Conservation (phyloP, 345 rosid species). For the Passiflora organensis region DNA sequence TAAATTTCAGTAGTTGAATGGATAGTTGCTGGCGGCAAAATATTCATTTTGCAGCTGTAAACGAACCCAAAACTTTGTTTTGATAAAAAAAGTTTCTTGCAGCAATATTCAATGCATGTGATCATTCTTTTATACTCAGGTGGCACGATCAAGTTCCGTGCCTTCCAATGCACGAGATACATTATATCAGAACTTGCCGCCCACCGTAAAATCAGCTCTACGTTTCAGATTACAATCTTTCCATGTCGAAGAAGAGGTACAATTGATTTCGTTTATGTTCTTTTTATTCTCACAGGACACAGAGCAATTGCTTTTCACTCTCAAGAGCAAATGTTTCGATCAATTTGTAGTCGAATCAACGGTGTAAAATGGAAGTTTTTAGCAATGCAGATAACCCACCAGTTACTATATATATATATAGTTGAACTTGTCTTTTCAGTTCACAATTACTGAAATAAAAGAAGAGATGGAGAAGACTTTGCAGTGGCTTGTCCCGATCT, state of each 20-base stretch:
- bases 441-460: slow-evolving; percentile 50
- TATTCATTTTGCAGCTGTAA: too few species aligned
- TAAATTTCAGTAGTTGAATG: not conserved
- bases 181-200: slow-evolving; percentile 63
- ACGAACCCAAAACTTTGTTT: too few species aligned
- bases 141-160: slow-evolving; percentile 59
- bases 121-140: slow-evolving; percentile 42
- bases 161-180: slow-evolving; percentile 61
- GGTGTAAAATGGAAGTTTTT: too few species aligned
- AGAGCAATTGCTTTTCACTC: too few species aligned
- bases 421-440: slow-evolving; percentile 35
- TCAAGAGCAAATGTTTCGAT: not conserved
- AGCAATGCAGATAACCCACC: not conserved
- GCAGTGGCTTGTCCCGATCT: slow-evolving; percentile 78
- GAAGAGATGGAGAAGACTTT: slow-evolving; percentile 82
- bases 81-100: too few species aligned
- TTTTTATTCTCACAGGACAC: too few species aligned
- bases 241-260: slow-evolving; percentile 65
- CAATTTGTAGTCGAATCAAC: too few species aligned
- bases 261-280: not conserved
- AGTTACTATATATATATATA: not conserved
- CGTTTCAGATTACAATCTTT: slow-evolving; percentile 45
- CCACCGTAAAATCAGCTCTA: slow-evolving; percentile 53
- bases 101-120: too few species aligned
- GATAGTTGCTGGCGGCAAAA: too few species aligned